phyloP scores from a whole-genome alignment of 305 asterid species.

The Fraxinus velutina region DNA sequence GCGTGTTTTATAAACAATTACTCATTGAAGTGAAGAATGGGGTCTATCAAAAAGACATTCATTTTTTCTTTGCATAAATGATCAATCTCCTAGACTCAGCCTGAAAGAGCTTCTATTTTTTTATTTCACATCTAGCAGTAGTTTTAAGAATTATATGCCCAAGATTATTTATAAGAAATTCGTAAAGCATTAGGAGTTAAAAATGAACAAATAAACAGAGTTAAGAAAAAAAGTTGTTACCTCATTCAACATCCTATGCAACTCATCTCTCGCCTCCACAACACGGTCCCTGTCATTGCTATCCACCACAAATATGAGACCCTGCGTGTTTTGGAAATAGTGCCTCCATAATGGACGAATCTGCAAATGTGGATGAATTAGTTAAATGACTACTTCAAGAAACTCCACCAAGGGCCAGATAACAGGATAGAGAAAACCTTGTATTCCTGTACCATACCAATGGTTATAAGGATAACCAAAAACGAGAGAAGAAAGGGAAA shows the following conservation, averaged over 20 bases:
- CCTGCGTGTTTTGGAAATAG: conserved; percentile 80
- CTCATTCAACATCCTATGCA: conserved; percentile 84
- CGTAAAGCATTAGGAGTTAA: not conserved
- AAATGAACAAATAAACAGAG: not conserved
- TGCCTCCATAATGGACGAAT: conserved; percentile 70
- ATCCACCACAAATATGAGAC: conserved; percentile 74
- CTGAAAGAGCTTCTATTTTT: not conserved
- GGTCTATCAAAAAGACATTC: not conserved
- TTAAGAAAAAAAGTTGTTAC: conserved; percentile 23
- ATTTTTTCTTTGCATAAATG: not conserved
- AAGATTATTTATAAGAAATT: not conserved
- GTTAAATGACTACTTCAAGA: not conserved
- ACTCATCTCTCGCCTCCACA: conserved; percentile 77
- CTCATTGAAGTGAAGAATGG: not conserved
- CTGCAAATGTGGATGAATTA: not conserved
- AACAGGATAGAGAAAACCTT: not conserved
- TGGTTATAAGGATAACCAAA: not conserved
- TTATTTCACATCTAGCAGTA: not conserved
- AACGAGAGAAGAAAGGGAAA: not conserved
- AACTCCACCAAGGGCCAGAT: not conserved
- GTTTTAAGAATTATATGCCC: not conserved
- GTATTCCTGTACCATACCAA: not conserved
- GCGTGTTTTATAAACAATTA: not conserved
- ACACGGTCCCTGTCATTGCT: conserved; percentile 76
- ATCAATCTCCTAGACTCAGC: not conserved